Evolutionary conservation across 331 rosid species (phyloP), one percentile per base, ranked within the genome.

Genomic region (Quercus tomentella): DNA sequence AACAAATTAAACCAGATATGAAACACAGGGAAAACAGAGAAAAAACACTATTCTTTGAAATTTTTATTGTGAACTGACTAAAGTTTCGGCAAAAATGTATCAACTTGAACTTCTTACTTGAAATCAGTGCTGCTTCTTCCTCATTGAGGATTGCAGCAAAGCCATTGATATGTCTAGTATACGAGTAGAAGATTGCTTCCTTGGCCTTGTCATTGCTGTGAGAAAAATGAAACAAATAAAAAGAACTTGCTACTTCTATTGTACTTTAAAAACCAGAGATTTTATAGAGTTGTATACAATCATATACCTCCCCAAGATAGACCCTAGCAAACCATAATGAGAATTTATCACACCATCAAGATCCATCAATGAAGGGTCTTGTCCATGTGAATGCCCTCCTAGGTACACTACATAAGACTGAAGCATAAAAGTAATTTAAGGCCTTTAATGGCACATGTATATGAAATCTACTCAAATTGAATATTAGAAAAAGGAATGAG

Each of bases 371-470:
- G 78, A 37, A 3, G 86, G 87, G 12, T 61, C 56, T n/a, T 20
- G 21, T 8, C 77, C 84, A 15, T 78, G 63, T 0, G 83, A 33
- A 23, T 78, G 86, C 4, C 81, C 20, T 81, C 88, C 89, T 60
- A 88, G 76, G 73, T 87, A 87, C 26, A 87, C 91, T 51, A 87
- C 77, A 45, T 87, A 87, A 30, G 91, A 82, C 89, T 87, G 81
- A 45, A 76, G 21, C 22, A 80, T 25, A 58, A 41, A 15, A 43
- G 21, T 18, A 58, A 60, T 37, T 14, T 5, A 61, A 41, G 37
- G 49, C 41, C 33, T 52, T 72, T n/a, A 49, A 49, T 49, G 54
- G 54, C 54, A 49, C 17, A 14, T 49, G 14, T 49, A 3, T 49
- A 11, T 49, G 18, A 49, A 49, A 49, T 49, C 54, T 14, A 49